Evolutionary conservation across 495 filamentous ascomycete genomes (phyloP), one percentile per base, ranked within the genome.

Genomic region (Hyaloscypha hepaticicola): DNA sequence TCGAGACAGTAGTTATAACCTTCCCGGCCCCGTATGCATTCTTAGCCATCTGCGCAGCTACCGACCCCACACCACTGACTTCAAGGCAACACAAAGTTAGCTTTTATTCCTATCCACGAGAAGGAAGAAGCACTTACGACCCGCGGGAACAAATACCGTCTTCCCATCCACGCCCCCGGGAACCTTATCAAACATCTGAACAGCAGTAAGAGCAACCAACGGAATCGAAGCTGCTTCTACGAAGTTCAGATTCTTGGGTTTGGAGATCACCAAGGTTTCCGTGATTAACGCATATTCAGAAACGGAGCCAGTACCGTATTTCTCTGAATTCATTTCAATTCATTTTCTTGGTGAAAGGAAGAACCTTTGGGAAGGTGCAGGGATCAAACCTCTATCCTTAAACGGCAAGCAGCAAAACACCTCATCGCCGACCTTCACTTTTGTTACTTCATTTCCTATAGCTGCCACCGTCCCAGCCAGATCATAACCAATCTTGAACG

Each of bases 1-100:
- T 81, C 3, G 80, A 83, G 5, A 84, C 78, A 1, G 82, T 84
- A 0, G 82, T 76, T 55, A 86, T 78, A 27, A 85, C 73, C 45
- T 73, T 79, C 1, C 69, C 75, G 1, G 78, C 83, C 19, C 75
- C 69, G 68, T 82, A 79, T 19, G 80, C 75, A 53, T 83, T 79
- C 72, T 80, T 84, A 9, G 81, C 77, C 25, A 84, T 61, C 70
- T 83, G 80, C 21, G 77, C 73, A 16, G 72, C 80, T 63, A 81
- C 70, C n/a, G 74, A 68, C 14, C 83, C 83, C 0, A 76, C 81
- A 8, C 77, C 79, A 60, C 81, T 78, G 48, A 86, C 78, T 61
- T 52, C 12, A 27, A 1, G 8, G 28, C 34, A 25, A 6, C 21
- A 41, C 12, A 61, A 28, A 27, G 41, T 61, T 29, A 61, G 58